Percentiles rank a stretch among this genome's conserved stretches.
phyloP scores from a whole-genome alignment of 352 stramenopile species.

The Ophiocytium majus region DNA sequence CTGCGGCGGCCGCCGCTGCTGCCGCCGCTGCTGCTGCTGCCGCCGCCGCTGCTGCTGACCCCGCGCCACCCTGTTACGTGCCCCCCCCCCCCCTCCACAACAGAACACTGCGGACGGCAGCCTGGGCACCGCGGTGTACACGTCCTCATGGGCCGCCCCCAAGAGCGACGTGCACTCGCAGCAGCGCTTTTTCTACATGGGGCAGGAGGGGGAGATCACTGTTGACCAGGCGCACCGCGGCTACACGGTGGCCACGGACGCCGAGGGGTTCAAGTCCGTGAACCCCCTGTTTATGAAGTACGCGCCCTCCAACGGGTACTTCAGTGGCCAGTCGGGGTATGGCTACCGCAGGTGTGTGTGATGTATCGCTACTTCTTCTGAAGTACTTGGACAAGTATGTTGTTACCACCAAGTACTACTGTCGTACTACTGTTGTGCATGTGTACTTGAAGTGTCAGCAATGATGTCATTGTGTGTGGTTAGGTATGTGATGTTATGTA shows the following conservation, averaged over 20 bases:
- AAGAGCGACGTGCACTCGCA: conserved; percentile 81
- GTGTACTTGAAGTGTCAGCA: neutral
- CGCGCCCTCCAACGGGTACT: conserved; percentile 75
- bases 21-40: too few relatives aligned
- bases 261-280: conserved; percentile 66
- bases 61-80: too few relatives aligned
- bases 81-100: too few relatives aligned
- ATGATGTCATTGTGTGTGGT: too few relatives aligned
- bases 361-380: too few relatives aligned
- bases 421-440: too few relatives aligned
- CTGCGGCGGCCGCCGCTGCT: too few relatives aligned
- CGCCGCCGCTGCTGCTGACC: too few relatives aligned
- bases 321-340: conserved; percentile 78
- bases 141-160: conserved; percentile 68
- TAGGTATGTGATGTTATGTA: too few relatives aligned
- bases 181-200: conserved; percentile 87
- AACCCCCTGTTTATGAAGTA: conserved; percentile 91
- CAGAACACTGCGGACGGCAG: conserved; percentile 41
- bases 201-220: conserved; percentile 75
- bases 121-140: conserved; percentile 50
- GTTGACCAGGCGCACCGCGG: conserved; percentile 82
- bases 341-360: conserved; percentile 59
- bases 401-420: too few relatives aligned
- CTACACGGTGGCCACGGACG: conserved; percentile 73
- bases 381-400: too few relatives aligned